Conservation (phyloP, 129 eudicot species). For the Erigeron canadensis region DNA sequence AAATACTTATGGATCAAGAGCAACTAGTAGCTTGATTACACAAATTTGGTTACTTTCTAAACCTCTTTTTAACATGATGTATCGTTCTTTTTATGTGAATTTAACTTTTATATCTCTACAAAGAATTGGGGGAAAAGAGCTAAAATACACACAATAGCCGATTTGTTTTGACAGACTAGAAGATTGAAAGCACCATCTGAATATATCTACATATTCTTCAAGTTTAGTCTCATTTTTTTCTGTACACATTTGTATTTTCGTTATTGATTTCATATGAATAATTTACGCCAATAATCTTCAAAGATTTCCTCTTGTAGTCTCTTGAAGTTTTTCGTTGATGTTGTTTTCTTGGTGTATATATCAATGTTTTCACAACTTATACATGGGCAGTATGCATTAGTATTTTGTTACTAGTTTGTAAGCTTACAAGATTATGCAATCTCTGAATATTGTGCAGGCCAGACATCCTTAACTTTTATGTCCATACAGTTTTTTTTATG, state of each 20-base stretch:
- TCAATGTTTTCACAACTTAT: neutral
- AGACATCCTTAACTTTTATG: too few species aligned
- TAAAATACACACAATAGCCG: conserved; percentile 23
- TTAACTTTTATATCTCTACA: conserved; percentile 9
- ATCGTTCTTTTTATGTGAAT: conserved; percentile 27
- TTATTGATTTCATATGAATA: conserved; percentile 27
- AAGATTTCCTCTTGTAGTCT: conserved; percentile 1
- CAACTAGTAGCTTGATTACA: conserved; percentile 52
- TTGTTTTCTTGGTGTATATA: neutral
- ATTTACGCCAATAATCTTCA: conserved; percentile 6
- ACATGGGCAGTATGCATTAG: neutral
- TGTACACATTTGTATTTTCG: conserved; percentile 16
- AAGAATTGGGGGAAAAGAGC: conserved; percentile 26
- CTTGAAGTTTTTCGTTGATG: neutral
- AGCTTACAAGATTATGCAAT: too few species aligned
- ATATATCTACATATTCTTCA: conserved; percentile 31
- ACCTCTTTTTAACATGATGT: conserved; percentile 35
- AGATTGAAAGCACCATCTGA: conserved; percentile 38
- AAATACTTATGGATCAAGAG: conserved; percentile 56
- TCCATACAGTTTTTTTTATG: too few species aligned
- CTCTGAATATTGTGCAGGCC: too few species aligned
- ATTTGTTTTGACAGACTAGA: conserved; percentile 20
- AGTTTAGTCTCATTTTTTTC: conserved; percentile 18
- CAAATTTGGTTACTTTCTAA: conserved; percentile 24
- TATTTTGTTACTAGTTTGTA: too few species aligned